Conservation (phyloP, 192 early-diverging fungal genomes). For the Haplosporangium gracile region DNA sequence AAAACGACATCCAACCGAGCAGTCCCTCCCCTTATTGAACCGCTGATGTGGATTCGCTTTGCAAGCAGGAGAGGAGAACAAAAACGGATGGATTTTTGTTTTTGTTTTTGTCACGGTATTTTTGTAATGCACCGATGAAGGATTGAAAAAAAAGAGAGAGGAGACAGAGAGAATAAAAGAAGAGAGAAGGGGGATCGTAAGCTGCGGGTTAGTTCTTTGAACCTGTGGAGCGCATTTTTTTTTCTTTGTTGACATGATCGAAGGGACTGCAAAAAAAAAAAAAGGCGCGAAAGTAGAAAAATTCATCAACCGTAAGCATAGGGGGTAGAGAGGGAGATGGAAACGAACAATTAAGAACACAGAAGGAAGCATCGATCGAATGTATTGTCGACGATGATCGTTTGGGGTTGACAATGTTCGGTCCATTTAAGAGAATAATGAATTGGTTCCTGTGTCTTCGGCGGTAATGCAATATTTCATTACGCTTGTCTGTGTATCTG, state of each 20-base stretch:
- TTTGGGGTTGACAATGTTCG: too few species aligned
- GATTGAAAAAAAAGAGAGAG: background rate
- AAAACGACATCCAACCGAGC: background rate
- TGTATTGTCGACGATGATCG: too few species aligned
- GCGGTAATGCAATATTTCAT: background rate
- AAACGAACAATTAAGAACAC: too few species aligned
- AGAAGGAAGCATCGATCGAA: too few species aligned
- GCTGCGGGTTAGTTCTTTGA: slow-evolving; percentile 7
- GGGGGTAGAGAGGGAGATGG: too few species aligned
- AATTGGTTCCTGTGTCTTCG: too few species aligned
- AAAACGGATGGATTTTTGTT: background rate
- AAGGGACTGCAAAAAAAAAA: background rate
- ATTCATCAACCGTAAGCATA: background rate
- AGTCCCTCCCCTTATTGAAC: background rate
- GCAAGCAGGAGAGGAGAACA: background rate
- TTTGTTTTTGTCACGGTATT: background rate
- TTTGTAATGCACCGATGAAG: background rate
- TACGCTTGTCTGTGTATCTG: background rate
- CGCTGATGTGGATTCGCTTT: background rate
- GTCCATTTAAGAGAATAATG: too few species aligned
- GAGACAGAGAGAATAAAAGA: background rate
- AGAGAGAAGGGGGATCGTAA: background rate
- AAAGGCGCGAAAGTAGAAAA: background rate
- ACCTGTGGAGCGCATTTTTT: background rate
- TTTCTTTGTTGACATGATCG: background rate